Evolutionary conservation across 352 stramenopile genomes (phyloP).

Genomic region (Phytophthora colocasiae): DNA sequence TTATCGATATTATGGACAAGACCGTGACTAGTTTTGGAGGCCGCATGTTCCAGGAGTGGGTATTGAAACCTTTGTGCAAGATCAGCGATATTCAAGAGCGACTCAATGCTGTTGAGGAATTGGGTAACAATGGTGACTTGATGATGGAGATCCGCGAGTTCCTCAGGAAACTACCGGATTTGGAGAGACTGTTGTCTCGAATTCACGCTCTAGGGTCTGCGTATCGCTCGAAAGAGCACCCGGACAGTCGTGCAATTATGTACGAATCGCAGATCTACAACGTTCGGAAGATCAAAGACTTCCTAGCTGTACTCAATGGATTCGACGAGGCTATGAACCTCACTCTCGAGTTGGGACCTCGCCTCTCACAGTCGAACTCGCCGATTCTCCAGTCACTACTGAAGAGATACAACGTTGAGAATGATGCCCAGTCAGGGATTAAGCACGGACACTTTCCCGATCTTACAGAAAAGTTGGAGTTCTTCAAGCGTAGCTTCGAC

Average conservation of each 20-base stretch:
- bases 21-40: conserved; percentile 95
- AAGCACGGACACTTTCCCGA: conserved; percentile 87
- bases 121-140: conserved; percentile 78
- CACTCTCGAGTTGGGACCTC: conserved; percentile 80
- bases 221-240: conserved; percentile 89
- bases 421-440: conserved; percentile 17
- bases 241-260: conserved; percentile 97
- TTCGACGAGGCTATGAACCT: conserved; percentile 89
- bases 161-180: conserved; percentile 93
- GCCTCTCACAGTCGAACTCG: conserved; percentile 63
- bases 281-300: conserved; percentile 96
- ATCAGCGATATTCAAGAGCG: conserved; percentile 95
- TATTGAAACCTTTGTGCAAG: conserved; percentile 96
- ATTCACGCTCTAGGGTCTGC: conserved; percentile 96
- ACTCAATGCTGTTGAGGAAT: conserved; percentile 96
- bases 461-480: conserved; percentile 93
- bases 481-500: conserved; percentile 98
- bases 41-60: conserved; percentile 96
- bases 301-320: conserved; percentile 91
- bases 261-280: conserved; percentile 98
- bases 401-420: conserved; percentile 42
- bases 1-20: conserved; percentile 93
- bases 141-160: conserved; percentile 87
- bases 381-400: conserved; percentile 66
- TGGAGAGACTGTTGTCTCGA: conserved; percentile 96